Evolutionary conservation across 495 filamentous ascomycete genomes (phyloP).

Genomic region (Aspergillus campestris): DNA sequence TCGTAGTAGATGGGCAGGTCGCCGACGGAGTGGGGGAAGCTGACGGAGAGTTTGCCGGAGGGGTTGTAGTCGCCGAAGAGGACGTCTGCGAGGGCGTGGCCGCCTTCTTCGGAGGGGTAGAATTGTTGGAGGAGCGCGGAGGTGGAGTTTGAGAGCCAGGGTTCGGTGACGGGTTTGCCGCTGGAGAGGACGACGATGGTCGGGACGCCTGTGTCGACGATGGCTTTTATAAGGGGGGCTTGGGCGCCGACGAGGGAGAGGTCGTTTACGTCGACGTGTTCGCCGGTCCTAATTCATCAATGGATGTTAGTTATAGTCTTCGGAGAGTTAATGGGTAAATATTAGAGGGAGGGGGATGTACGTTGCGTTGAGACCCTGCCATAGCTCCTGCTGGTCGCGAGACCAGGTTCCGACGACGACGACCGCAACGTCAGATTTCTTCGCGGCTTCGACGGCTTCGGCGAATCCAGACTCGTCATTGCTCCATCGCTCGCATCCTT

Average conservation of each 20-base stretch:
- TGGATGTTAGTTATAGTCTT: not conserved
- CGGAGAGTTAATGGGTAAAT: not conserved
- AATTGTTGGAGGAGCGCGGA: conserved; percentile 61
- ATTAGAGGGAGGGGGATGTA: conserved; percentile 10
- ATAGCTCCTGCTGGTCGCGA: conserved; percentile 60
- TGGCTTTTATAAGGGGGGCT: conserved; percentile 52
- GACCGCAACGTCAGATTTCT: conserved; percentile 59
- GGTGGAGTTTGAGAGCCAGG: conserved; percentile 53
- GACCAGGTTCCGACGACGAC: conserved; percentile 68
- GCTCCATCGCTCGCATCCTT: conserved; percentile 68
- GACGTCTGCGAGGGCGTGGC: conserved; percentile 57
- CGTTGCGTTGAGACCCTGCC: conserved; percentile 59
- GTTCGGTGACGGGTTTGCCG: conserved; percentile 61
- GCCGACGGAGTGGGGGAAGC: conserved; percentile 58
- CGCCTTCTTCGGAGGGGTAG: conserved; percentile 57
- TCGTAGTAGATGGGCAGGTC: conserved; percentile 63
- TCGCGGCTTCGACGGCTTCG: conserved; percentile 53
- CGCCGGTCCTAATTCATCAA: conserved; percentile 50
- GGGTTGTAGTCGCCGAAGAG: conserved; percentile 61
- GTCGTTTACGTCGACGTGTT: conserved; percentile 56
- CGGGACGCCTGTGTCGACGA: conserved; percentile 55
- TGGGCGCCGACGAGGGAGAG: conserved; percentile 64
- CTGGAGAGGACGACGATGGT: conserved; percentile 61
- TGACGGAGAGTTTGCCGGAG: conserved; percentile 57
- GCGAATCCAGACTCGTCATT: conserved; percentile 54